A percentile compares a stretch with the other conserved stretches of the same genome.
These are phyloP conservation scores for Mytilinidion resinicola DNA, from an alignment of 495 filamentous ascomycete genomes.

Conservation along the genomic window DNA sequence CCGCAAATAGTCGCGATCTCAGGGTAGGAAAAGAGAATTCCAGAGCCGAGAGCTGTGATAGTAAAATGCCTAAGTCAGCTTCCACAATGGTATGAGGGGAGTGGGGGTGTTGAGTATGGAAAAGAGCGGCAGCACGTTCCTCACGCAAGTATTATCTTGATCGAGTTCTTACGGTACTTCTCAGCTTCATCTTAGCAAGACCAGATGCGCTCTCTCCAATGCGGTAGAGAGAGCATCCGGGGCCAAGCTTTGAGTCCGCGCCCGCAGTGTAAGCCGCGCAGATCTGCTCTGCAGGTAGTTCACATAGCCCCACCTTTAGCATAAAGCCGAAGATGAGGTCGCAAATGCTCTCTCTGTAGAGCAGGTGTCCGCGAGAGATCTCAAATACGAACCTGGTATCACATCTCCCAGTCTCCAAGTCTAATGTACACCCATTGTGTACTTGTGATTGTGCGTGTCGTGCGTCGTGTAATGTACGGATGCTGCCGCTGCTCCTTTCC, in stretches of 20 bases:
- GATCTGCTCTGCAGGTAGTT: slow-evolving; percentile 6
- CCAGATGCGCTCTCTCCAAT: slow-evolving; percentile 32
- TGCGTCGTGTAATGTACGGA: slow-evolving; percentile 31
- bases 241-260: slow-evolving; percentile 47
- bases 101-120: slow-evolving; percentile 26
- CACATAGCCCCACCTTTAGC: neutral
- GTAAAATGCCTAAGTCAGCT: slow-evolving; percentile 34
- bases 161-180: slow-evolving; percentile 88
- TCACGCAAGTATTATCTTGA: slow-evolving; percentile 95
- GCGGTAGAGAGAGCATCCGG: slow-evolving; percentile 4
- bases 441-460: slow-evolving; percentile 22
- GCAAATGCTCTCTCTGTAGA: neutral
- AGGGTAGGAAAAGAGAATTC: slow-evolving; percentile 71
- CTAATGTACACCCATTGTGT: neutral
- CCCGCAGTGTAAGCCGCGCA: slow-evolving; percentile 81
- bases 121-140: slow-evolving; percentile 80
- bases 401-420: slow-evolving; percentile 8
- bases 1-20: slow-evolving; percentile 73
- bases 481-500: slow-evolving; percentile 33
- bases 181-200: slow-evolving; percentile 62
- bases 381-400: slow-evolving; percentile 28
- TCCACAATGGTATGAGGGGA: slow-evolving; percentile 7
- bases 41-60: slow-evolving; percentile 62
- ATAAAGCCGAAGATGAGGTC: neutral
- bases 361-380: slow-evolving; percentile 21